phyloP scores from a whole-genome alignment of 108 stramenopile species.

The Halocafeteria seosinensis region DNA sequence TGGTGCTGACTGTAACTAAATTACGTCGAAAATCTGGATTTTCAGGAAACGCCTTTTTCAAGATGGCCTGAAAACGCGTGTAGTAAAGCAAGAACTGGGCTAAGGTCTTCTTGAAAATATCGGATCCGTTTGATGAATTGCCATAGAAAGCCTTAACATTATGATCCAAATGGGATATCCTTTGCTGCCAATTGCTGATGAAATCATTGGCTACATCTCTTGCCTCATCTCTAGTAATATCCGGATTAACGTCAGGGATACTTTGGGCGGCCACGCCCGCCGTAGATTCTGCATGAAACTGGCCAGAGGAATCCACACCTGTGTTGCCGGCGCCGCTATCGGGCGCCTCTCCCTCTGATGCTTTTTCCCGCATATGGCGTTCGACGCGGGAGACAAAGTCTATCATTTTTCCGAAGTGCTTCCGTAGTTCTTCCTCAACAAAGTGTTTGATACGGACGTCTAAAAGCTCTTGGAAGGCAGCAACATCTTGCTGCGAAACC shows the following conservation, averaged over 20 bases:
- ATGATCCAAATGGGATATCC: conserved; percentile 73
- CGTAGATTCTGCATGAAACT: too few relatives aligned
- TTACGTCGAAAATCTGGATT: conserved; percentile 77
- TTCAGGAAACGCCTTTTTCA: conserved; percentile 54
- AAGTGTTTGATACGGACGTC: conserved; percentile 72
- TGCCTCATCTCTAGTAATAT: conserved; percentile 59
- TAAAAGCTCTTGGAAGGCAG: conserved; percentile 64
- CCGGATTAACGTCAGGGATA: neutral
- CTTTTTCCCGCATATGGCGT: conserved; percentile 35
- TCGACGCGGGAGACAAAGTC: conserved; percentile 86
- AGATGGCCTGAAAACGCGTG: conserved; percentile 85
- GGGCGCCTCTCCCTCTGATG: neutral
- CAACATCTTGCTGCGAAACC: conserved; percentile 62
- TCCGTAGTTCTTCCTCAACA: conserved; percentile 77
- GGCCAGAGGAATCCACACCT: neutral
- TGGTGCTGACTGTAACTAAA: conserved; percentile 69
- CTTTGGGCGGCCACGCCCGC: too few relatives aligned
- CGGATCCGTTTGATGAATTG: conserved; percentile 92
- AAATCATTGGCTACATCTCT: conserved; percentile 76
- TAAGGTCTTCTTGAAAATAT: conserved; percentile 87
- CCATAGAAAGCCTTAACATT: conserved; percentile 83
- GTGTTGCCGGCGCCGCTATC: neutral
- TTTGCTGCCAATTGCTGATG: conserved; percentile 67
- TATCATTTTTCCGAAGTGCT: conserved; percentile 75
- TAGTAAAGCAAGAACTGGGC: conserved; percentile 87